A percentile compares a stretch with the other conserved stretches of the same genome.
phyloP scores from a whole-genome alignment of 352 stramenopile genomes.

The Pythium grandisporangium region DNA sequence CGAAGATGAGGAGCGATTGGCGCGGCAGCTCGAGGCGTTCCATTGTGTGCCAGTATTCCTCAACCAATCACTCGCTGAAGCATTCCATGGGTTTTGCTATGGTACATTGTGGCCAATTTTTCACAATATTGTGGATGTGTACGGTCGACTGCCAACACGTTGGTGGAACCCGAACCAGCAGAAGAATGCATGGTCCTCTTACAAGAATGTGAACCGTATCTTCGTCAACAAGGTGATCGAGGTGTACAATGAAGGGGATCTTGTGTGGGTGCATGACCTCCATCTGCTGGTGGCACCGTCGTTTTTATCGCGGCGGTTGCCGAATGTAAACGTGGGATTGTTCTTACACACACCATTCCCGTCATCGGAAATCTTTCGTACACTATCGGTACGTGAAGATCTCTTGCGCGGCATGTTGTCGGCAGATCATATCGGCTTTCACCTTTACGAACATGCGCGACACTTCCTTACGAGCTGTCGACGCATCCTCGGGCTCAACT shows the following conservation, averaged over 20 bases:
- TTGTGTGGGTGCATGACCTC: constrained; percentile 97
- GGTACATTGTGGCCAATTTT: constrained; percentile 96
- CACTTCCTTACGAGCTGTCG: constrained; percentile 97
- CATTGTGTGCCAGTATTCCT: constrained; percentile 97
- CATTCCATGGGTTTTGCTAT: constrained; percentile 95
- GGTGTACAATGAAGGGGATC: constrained; percentile 87
- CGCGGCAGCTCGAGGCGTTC: constrained; percentile 80
- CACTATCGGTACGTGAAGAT: constrained; percentile 94
- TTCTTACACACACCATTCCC: constrained; percentile 99
- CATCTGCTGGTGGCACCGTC: constrained; percentile 97
- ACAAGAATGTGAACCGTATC: constrained; percentile 96
- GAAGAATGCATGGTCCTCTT: constrained; percentile 88
- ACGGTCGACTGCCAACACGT: constrained; percentile 69
- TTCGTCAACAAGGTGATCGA: constrained; percentile 93
- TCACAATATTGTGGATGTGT: constrained; percentile 98
- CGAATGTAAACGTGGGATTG: constrained; percentile 93
- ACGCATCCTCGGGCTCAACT: constrained; percentile 81
- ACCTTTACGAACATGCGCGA: constrained; percentile 97
- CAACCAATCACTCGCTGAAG: constrained; percentile 69
- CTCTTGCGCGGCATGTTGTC: constrained; percentile 95
- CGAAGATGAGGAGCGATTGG: constrained; percentile 73
- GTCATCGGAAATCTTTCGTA: constrained; percentile 98
- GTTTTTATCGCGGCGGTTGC: constrained; percentile 92
- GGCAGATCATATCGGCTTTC: constrained; percentile 97
- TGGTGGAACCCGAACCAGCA: constrained; percentile 82